A percentile compares a stretch with the other conserved stretches of the same genome.
phyloP scores from a whole-genome alignment of 148 eudicot genomes.

The Pouteria glomerata region DNA sequence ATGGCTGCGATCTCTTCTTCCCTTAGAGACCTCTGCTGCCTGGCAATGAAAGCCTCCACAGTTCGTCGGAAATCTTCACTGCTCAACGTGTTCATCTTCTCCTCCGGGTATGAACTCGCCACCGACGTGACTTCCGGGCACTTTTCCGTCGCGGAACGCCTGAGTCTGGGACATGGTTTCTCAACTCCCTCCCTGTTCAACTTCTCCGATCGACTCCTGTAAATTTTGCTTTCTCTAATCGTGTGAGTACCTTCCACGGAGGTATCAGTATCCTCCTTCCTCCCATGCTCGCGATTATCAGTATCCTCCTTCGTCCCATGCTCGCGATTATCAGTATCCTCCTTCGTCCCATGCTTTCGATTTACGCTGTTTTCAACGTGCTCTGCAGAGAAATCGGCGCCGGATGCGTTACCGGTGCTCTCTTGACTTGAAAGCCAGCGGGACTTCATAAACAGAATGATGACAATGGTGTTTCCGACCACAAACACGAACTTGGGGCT shows the following conservation, averaged over 20 bases:
- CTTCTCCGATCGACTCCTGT: constrained; percentile 57
- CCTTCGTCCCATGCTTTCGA: constrained; percentile 1
- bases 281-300: background rate
- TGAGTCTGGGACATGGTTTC: background rate
- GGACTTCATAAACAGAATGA: constrained; percentile 51
- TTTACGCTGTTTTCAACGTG: constrained; percentile 17
- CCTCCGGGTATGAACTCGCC: background rate
- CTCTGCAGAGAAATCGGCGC: constrained; percentile 20
- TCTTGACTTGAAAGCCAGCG: constrained; percentile 10
- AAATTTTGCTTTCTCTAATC: constrained; percentile 21
- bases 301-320: constrained; percentile 1
- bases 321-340: background rate
- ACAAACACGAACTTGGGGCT: constrained; percentile 74
- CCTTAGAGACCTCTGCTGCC: constrained; percentile 72
- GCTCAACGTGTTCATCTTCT: constrained; percentile 13
- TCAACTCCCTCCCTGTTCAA: constrained; percentile 12
- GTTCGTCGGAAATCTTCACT: constrained; percentile 16
- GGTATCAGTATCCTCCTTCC: background rate
- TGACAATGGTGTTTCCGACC: constrained; percentile 60
- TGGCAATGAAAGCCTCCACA: constrained; percentile 65
- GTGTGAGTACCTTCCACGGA: background rate
- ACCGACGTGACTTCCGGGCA: background rate
- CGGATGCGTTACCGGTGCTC: background rate
- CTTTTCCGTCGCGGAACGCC: constrained; percentile 9
- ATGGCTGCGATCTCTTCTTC: constrained; percentile 42